These are phyloP conservation scores for Penicillium oxalicum DNA, from an alignment of 2,329 filamentous ascomycete species.

Conservation along the genomic window DNA sequence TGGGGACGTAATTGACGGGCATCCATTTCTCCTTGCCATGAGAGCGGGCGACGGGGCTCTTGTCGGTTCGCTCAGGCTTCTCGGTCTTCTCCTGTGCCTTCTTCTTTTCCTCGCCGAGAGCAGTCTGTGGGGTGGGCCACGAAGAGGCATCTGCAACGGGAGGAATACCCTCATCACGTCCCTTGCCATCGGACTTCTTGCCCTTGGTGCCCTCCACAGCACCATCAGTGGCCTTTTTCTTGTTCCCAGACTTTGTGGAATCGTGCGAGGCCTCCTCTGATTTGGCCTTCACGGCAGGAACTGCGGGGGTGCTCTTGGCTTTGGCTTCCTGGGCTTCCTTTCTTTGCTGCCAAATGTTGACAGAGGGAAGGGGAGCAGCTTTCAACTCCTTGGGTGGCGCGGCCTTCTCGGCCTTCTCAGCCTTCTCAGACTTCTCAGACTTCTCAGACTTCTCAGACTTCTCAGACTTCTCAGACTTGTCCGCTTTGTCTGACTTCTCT, in stretches of 20 bases:
- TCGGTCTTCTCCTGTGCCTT: conserved; percentile 60
- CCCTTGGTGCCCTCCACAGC: conserved; percentile 29
- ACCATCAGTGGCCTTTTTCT: conserved; percentile 37
- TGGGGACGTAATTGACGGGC: conserved; percentile 72
- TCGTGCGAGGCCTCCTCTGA: conserved; percentile 37
- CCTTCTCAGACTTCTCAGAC: conserved; percentile 46
- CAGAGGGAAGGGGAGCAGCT: conserved; percentile 72
- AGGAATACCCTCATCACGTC: conserved; percentile 46
- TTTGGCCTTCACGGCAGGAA: conserved; percentile 22
- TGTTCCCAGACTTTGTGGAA: conserved; percentile 32
- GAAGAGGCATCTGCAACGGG: conserved; percentile 68
- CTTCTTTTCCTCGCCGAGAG: conserved; percentile 69
- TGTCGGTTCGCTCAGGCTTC: conserved; percentile 57
- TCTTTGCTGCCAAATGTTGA: conserved; percentile 85
- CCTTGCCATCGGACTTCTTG: conserved; percentile 39
- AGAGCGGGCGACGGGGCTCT: conserved; percentile 51
- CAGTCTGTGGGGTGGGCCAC: conserved; percentile 87
- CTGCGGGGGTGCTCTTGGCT: conserved; percentile 36
- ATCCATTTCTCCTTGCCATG: conserved; percentile 79
- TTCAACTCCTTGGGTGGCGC: conserved; percentile 59
- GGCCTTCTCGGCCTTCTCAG: conserved; percentile 53
- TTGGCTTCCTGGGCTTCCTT: conserved; percentile 58
- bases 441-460: conserved; percentile 51
- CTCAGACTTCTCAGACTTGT: conserved; percentile 50
- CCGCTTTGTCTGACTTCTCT: conserved; percentile 54